These are phyloP conservation scores for Pestalotiopsis sp. DNA, from an alignment of 2,329 filamentous ascomycete species.

Conservation along the genomic window DNA sequence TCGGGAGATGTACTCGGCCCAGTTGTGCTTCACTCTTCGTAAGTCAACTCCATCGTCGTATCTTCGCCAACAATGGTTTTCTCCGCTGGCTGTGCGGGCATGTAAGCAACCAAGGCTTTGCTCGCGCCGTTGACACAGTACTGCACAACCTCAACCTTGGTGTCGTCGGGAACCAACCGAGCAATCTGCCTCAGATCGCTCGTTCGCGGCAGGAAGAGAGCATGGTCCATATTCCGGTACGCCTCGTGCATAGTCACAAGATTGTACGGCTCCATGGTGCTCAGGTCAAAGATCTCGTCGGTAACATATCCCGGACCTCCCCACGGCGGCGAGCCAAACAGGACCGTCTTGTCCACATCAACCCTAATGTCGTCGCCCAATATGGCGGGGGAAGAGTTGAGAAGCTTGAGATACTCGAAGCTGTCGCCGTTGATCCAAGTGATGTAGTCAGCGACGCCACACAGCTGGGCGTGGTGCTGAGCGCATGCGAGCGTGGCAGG, in stretches of 20 bases:
- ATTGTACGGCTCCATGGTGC: slow-evolving; percentile 86
- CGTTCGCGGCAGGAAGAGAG: slow-evolving; percentile 83
- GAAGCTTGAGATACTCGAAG: slow-evolving; percentile 69
- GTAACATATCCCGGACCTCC: slow-evolving; percentile 59
- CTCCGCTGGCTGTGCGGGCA: slow-evolving; percentile 39
- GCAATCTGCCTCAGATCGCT: slow-evolving; percentile 83
- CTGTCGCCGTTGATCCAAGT: slow-evolving; percentile 88
- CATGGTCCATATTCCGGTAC: slow-evolving; percentile 63
- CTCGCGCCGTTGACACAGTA: slow-evolving; percentile 91
- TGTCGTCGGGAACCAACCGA: slow-evolving; percentile 43
- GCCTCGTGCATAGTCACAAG: slow-evolving; percentile 63
- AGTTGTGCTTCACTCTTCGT: slow-evolving; percentile 30
- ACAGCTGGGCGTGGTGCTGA: slow-evolving; percentile 86
- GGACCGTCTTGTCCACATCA: slow-evolving; percentile 43
- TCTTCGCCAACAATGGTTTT: not conserved
- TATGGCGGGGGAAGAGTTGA: slow-evolving; percentile 36
- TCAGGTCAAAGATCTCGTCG: slow-evolving; percentile 77
- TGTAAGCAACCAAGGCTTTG: slow-evolving; percentile 74
- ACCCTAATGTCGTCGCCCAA: slow-evolving; percentile 36
- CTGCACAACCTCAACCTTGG: slow-evolving; percentile 76
- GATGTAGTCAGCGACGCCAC: slow-evolving; percentile 76
- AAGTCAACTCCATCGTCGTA: slow-evolving; percentile 1
- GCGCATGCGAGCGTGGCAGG: slow-evolving; percentile 81
- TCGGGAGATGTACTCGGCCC: slow-evolving; percentile 30
- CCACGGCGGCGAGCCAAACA: slow-evolving; percentile 65